Evolutionary conservation across 805 yeast species (phyloP).

Genomic region (Starmerella sirachaensis): DNA sequence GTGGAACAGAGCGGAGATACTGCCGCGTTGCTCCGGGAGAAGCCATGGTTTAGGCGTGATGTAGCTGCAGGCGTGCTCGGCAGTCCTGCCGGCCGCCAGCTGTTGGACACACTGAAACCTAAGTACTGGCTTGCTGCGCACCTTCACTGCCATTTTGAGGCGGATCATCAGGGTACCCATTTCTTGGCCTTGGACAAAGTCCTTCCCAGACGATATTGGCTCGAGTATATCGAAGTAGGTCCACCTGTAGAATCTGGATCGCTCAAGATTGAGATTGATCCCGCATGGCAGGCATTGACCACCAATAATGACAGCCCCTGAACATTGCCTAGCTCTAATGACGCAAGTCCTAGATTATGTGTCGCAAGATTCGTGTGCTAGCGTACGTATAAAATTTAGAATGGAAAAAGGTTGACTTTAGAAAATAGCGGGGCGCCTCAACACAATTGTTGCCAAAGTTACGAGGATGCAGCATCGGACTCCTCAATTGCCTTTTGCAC

Average conservation of each 20-base stretch:
- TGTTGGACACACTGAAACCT: constrained; percentile 52
- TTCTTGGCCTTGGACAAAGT: constrained; percentile 84
- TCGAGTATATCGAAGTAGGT: constrained; percentile 37
- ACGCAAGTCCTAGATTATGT: not conserved
- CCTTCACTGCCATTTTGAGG: constrained; percentile 63
- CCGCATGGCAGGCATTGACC: not conserved
- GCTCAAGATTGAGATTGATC: not conserved
- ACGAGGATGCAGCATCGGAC: not conserved
- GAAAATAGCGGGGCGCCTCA: not conserved
- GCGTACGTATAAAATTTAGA: not conserved
- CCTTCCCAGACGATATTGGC: constrained; percentile 46
- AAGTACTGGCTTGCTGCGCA: constrained; percentile 80
- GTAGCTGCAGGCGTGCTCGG: constrained; percentile 53
- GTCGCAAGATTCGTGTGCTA: not conserved
- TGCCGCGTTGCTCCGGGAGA: constrained; percentile 38
- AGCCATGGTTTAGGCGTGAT: constrained; percentile 61
- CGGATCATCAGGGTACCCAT: constrained; percentile 37
- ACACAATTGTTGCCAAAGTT: not conserved
- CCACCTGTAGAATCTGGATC: constrained; percentile 3
- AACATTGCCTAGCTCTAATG: not conserved
- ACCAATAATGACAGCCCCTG: not conserved
- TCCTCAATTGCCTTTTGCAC: constrained; percentile 32
- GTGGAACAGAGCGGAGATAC: constrained; percentile 55
- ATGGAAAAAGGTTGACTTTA: not conserved
- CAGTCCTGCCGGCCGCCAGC: constrained; percentile 36